Conservation (phyloP, 768 basidiomycete genomes). For the Chiua virens region DNA sequence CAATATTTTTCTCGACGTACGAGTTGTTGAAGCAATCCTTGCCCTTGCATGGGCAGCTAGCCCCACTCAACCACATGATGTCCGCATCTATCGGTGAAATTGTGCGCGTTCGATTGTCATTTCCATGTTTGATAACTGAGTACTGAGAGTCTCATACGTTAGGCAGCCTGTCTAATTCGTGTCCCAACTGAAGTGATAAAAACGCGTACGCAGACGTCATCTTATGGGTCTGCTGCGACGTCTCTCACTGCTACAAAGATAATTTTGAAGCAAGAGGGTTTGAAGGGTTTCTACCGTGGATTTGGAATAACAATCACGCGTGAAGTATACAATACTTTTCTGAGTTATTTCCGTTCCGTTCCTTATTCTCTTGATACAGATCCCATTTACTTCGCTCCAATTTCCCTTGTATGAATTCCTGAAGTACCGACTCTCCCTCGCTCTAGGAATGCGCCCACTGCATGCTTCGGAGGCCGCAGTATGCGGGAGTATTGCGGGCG, state of each 20-base stretch:
- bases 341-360: not conserved
- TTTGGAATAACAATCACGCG: constrained; percentile 77
- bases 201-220: constrained; percentile 85
- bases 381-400: constrained; percentile 94
- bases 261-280: constrained; percentile 60
- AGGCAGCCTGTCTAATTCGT: constrained; percentile 89
- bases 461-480: constrained; percentile 76
- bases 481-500: constrained; percentile 92
- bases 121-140: constrained; percentile 1
- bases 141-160: constrained; percentile 12
- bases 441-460: constrained; percentile 53
- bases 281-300: constrained; percentile 84
- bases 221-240: constrained; percentile 62
- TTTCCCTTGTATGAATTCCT: constrained; percentile 94
- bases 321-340: constrained; percentile 42
- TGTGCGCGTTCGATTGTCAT: constrained; percentile 33
- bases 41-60: constrained; percentile 59
- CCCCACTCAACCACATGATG: constrained; percentile 62
- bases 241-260: constrained; percentile 60
- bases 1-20: constrained; percentile 93
- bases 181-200: constrained; percentile 98
- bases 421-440: constrained; percentile 62
- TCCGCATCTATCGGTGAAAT: constrained; percentile 63
- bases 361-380: constrained; percentile 45
- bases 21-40: constrained; percentile 81